phyloP scores from a whole-genome alignment of 2,329 filamentous ascomycete genomes.

The Verticillium alfalfae region DNA sequence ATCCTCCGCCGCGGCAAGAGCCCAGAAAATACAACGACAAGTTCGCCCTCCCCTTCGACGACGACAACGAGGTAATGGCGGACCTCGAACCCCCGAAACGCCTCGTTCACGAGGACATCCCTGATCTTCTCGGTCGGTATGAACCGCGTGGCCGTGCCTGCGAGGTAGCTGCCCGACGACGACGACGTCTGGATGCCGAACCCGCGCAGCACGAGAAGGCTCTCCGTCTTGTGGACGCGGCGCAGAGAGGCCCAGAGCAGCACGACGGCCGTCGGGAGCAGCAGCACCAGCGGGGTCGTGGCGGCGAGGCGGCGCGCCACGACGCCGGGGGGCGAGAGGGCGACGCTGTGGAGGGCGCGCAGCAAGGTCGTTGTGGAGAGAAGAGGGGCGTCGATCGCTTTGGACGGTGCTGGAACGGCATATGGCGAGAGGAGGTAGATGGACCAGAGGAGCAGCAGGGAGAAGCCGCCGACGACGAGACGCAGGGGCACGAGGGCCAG shows the following conservation, averaged over 20 bases:
- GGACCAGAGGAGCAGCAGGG: constrained; percentile 37
- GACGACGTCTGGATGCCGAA: constrained; percentile 86
- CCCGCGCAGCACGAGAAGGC: constrained; percentile 79
- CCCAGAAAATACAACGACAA: constrained; percentile 91
- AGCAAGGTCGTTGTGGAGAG: constrained; percentile 7
- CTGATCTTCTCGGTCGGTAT: constrained; percentile 91
- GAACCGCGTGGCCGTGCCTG: constrained; percentile 42
- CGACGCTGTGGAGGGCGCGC: constrained; percentile 9
- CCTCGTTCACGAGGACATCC: constrained; percentile 92
- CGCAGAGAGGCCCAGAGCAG: constrained; percentile 38
- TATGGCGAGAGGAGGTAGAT: constrained; percentile 33
- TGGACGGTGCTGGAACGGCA: constrained; percentile 9
- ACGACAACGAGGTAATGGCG: constrained; percentile 85
- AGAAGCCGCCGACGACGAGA: constrained; percentile 32
- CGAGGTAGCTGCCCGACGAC: constrained; percentile 62
- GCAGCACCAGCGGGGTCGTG: constrained; percentile 29
- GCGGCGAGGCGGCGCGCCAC: constrained; percentile 23
- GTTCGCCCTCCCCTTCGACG: constrained; percentile 79
- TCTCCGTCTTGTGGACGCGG: constrained; percentile 63
- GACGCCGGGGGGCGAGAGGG: constrained; percentile 24
- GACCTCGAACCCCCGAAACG: constrained; percentile 87
- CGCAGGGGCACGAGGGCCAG: constrained; percentile 36
- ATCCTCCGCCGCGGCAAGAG: constrained; percentile 69
- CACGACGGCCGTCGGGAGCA: constrained; percentile 27
- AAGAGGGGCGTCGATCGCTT: not conserved